Base-by-base conservation (phyloP, 352 stramenopile genomes). In the Phytopythium montanum region DNA sequence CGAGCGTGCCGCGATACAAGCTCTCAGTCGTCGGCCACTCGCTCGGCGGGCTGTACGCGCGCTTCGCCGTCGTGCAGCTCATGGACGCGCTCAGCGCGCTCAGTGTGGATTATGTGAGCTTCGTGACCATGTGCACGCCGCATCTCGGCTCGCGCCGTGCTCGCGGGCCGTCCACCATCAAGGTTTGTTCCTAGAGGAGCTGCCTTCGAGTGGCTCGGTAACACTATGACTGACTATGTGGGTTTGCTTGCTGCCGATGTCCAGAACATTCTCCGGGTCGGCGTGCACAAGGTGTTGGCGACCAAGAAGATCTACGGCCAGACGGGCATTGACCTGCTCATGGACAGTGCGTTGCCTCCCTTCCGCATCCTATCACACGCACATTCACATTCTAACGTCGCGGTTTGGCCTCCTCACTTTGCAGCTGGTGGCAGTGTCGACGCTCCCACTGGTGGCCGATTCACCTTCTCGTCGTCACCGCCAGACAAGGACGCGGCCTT, bases 91-190 rank as follows among this genome's bases (percentile, higher is more conserved):
- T 94, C 45, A 65, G 54, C 34, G 79, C 76, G n/a, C 63, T 94
- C 29, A 68, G 81, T 65, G 71, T 92, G 38, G 62, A 84, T 21
- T 91, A 85, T 58, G 69, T 87, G 33, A 87, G 85, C 56, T 94
- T 94, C 46, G 69, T 88, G 16, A 92, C 85, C 28, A 75, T 94
- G 31, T 94, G 80, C 61, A 92, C 85, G 48, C 85, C 85, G 16
- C 85, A 94, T 54, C 69, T 94, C 23, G 85, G 85, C 50, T 90
- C 79, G 14, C 79, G 82, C 19, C 69, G 80, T n/a, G 78, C 81
- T 16, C 81, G 76, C 48, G 79, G 79, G 29, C 60, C 70, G 23
- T 87, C 83, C 3, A 81, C 70, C 9, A 59, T 92, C 52, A 90
- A 90, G 76, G 81, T 92, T 38, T 31, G 53, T 33, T 34, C 5